A percentile compares a stretch with the other conserved stretches of the same genome.
These are phyloP conservation scores for Cryomyces minteri DNA, from an alignment of 495 filamentous ascomycete genomes.

Conservation along the genomic window DNA sequence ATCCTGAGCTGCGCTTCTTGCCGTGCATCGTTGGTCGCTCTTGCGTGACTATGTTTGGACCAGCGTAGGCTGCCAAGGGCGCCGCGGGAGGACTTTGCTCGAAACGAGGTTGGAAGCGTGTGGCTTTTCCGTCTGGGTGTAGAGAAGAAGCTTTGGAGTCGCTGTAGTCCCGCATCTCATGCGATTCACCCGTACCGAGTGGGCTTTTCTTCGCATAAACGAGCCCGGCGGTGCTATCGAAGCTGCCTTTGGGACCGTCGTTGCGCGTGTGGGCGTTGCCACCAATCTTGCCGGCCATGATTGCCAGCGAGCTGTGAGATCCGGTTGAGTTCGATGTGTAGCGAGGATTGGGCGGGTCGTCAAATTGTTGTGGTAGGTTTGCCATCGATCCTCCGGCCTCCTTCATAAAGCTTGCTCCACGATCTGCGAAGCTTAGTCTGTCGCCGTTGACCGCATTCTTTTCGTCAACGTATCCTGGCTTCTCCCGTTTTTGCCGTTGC, in stretches of 20 bases:
- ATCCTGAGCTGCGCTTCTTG: slow-evolving; percentile 37
- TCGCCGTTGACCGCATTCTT: slow-evolving; percentile 23
- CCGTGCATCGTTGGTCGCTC: no score
- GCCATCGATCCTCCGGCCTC: slow-evolving; percentile 28
- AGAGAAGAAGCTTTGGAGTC: background rate
- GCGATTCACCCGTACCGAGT: background rate
- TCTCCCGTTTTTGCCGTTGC: slow-evolving; percentile 28
- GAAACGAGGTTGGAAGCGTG: background rate
- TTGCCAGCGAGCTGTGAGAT: slow-evolving; percentile 21
- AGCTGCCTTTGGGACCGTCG: slow-evolving; percentile 11
- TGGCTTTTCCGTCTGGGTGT: no score
- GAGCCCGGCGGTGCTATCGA: slow-evolving; percentile 17
- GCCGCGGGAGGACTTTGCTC: background rate
- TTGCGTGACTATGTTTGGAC: slow-evolving; percentile 1
- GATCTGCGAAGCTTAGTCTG: slow-evolving; percentile 45
- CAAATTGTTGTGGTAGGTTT: slow-evolving; percentile 3
- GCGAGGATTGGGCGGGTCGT: background rate
- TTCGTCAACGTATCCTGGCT: slow-evolving; percentile 26
- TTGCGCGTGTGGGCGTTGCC: slow-evolving; percentile 20
- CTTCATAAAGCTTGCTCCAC: slow-evolving; percentile 37
- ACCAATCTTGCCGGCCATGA: slow-evolving; percentile 21
- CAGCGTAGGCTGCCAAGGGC: slow-evolving; percentile 6
- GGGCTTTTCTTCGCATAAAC: slow-evolving; percentile 12
- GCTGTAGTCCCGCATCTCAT: slow-evolving; percentile 9
- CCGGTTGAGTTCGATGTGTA: slow-evolving; percentile 19